Percentiles rank a stretch among this genome's conserved stretches.
Conservation (phyloP, 2,329 filamentous ascomycete species). For the Aspergillus oerlinghausenensis region DNA sequence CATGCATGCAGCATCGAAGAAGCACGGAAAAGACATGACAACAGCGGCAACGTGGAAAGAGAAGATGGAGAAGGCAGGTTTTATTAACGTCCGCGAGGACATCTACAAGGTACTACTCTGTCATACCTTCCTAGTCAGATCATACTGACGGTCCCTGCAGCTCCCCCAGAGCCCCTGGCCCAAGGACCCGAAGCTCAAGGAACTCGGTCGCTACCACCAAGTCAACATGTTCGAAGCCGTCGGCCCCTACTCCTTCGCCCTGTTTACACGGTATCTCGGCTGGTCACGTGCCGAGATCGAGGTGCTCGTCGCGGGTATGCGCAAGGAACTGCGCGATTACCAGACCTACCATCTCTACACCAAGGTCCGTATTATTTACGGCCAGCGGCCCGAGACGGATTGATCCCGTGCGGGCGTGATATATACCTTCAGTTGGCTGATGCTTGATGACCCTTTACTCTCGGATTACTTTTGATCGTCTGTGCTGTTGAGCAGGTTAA, state of each 20-base stretch:
- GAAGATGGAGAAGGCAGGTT: conserved; percentile 49
- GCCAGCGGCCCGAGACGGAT: conserved; percentile 14
- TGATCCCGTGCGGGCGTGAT: background rate
- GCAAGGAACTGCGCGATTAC: conserved; percentile 33
- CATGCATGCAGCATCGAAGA: conserved; percentile 23
- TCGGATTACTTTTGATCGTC: background rate
- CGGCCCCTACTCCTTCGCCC: conserved; percentile 31
- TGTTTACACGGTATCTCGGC: conserved; percentile 37
- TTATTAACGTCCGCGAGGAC: conserved; percentile 49
- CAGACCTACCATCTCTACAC: conserved; percentile 34
- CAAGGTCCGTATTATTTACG: conserved; percentile 27
- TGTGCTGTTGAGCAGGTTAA: background rate
- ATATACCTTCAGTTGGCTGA: background rate
- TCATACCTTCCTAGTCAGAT: background rate
- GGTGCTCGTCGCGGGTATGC: conserved; percentile 35
- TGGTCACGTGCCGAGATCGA: conserved; percentile 37
- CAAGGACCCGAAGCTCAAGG: conserved; percentile 48
- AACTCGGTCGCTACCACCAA: conserved; percentile 43
- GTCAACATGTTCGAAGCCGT: conserved; percentile 35
- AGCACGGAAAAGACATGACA: conserved; percentile 31
- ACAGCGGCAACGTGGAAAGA: conserved; percentile 34
- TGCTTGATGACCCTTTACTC: background rate
- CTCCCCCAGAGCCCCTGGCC: conserved; percentile 53
- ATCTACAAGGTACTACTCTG: conserved; percentile 35
- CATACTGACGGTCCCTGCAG: conserved; percentile 8